Evolutionary conservation across 1,284 basidiomycete genomes (phyloP).

Genomic region (Cryptococcus sp.): DNA sequence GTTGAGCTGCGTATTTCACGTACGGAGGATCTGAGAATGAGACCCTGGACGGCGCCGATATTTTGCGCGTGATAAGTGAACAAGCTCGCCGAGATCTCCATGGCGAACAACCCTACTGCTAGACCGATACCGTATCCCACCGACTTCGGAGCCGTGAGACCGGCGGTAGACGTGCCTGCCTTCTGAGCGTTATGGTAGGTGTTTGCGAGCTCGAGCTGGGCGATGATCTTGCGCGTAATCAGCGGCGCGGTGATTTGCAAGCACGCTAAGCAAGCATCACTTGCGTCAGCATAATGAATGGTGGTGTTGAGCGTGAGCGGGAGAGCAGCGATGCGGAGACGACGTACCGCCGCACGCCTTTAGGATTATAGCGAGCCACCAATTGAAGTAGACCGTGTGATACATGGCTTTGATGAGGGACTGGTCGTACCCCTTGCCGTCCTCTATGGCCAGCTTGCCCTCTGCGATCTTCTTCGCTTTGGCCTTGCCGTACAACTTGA

Average conservation of each 20-base stretch:
- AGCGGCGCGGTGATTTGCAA: slow-evolving; percentile 21
- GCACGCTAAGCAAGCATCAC: slow-evolving; percentile 1
- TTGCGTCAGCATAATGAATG: no score
- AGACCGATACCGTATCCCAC: slow-evolving; percentile 20
- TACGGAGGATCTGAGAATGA: slow-evolving; percentile 9
- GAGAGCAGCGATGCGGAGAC: no score
- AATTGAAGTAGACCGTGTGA: neutral
- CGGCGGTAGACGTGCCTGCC: slow-evolving; percentile 2
- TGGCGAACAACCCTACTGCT: slow-evolving; percentile 17
- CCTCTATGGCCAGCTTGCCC: slow-evolving; percentile 17
- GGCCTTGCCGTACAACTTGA: neutral
- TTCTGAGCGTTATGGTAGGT: slow-evolving; percentile 12
- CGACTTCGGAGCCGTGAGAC: slow-evolving; percentile 4
- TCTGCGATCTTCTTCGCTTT: slow-evolving; percentile 11
- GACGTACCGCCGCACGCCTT: slow-evolving; percentile 1
- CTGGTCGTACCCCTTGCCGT: slow-evolving; percentile 57
- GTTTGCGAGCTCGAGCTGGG: slow-evolving; percentile 16
- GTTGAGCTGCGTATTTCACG: neutral
- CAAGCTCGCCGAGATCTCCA: slow-evolving; percentile 11
- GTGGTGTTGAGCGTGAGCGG: neutral
- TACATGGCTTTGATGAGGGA: slow-evolving; percentile 59
- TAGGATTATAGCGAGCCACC: neutral
- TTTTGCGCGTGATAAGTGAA: slow-evolving; percentile 14
- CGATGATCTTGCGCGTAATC: slow-evolving; percentile 20
- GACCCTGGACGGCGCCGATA: slow-evolving; percentile 9